A percentile compares a stretch with the other conserved stretches of the same genome.
Conservation (phyloP, 1,139 yeast genomes). For the Zygosaccharomyces sapae region DNA sequence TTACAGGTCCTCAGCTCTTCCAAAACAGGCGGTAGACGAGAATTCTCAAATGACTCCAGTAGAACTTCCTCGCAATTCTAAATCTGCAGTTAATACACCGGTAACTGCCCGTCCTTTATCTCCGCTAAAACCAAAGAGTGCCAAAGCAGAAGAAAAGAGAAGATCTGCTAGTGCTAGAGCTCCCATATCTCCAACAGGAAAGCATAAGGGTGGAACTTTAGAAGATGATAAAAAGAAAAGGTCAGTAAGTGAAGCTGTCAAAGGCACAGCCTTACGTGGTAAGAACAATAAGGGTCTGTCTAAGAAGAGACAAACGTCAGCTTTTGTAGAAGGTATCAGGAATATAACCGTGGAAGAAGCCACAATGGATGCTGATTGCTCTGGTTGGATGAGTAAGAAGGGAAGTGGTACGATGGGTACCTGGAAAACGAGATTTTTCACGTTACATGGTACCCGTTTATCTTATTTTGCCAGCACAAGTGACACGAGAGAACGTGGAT, state of each 20-base stretch:
- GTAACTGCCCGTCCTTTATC: conserved; percentile 5
- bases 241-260: conserved; percentile 35
- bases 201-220: conserved; percentile 11
- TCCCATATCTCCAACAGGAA: conserved; percentile 13
- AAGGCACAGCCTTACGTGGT: conserved; percentile 25
- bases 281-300: conserved; percentile 21
- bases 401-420: conserved; percentile 81
- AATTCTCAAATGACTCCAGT: conserved; percentile 22
- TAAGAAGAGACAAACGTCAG: conserved; percentile 70
- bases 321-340: conserved; percentile 89
- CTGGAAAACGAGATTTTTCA: conserved; percentile 88
- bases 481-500: conserved; percentile 83
- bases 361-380: conserved; percentile 64
- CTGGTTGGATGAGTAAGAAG: conserved; percentile 96
- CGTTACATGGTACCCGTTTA: conserved; percentile 86
- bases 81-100: conserved; percentile 11
- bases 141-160: conserved; percentile 19
- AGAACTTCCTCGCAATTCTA: conserved; percentile 7
- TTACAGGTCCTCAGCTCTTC: conserved; percentile 25
- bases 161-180: conserved; percentile 34
- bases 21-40: conserved; percentile 25
- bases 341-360: conserved; percentile 74
- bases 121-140: conserved; percentile 10
- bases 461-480: conserved; percentile 79
- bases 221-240: conserved; percentile 29